Conservation (phyloP, 495 filamentous ascomycete species). For the Aspergillus ellipticus region DNA sequence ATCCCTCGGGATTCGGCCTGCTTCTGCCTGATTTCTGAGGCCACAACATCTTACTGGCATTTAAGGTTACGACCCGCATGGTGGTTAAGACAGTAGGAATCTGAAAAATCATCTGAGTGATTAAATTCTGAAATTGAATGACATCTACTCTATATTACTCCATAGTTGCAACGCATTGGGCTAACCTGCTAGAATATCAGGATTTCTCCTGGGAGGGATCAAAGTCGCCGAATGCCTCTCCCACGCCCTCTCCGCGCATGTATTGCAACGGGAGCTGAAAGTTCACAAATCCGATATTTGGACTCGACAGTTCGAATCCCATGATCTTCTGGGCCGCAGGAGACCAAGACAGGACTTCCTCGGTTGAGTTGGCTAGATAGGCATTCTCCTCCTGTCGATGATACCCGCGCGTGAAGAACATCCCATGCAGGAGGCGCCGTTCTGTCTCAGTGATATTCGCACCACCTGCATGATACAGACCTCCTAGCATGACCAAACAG, state of each 20-base stretch:
- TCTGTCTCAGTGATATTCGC: conserved; percentile 13
- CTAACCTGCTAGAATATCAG: too few species aligned
- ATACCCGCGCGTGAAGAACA: conserved; percentile 20
- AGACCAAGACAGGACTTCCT: conserved; percentile 19
- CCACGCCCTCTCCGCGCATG: conserved; percentile 13
- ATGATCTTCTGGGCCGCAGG: conserved; percentile 18
- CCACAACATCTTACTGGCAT: too few species aligned
- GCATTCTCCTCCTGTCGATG: conserved; percentile 20
- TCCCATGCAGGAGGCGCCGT: conserved; percentile 15
- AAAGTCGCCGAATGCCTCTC: conserved; percentile 18
- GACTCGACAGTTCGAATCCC: conserved; percentile 21
- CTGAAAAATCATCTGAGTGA: too few species aligned
- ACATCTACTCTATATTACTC: too few species aligned
- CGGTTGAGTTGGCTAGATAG: conserved; percentile 15
- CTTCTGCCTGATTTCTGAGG: too few species aligned
- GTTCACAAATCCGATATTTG: conserved; percentile 21
- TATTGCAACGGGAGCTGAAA: conserved; percentile 21
- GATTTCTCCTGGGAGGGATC: conserved; percentile 13
- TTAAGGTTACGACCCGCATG: too few species aligned
- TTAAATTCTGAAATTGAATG: too few species aligned
- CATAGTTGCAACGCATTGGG: too few species aligned
- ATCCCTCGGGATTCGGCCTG: too few species aligned
- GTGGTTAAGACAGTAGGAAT: too few species aligned
- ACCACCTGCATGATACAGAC: conserved; percentile 21
- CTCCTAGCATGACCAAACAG: conserved; percentile 22